Conservation (phyloP, 192 early-diverging fungal genomes). For the Entomortierella beljakovae region DNA sequence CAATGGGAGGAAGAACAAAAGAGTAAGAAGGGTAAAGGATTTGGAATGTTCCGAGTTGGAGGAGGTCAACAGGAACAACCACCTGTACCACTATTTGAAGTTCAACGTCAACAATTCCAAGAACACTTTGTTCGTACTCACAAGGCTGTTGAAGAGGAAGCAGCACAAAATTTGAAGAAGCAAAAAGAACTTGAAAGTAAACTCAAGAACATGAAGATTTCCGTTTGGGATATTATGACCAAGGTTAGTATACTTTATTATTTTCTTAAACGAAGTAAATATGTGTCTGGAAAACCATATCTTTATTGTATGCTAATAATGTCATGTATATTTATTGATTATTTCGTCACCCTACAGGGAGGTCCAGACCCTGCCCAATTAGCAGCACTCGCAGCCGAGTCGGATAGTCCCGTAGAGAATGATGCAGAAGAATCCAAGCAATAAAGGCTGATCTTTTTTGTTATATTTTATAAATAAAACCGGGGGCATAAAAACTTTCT, state of each 20-base stretch:
- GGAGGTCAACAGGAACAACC: constrained; percentile 72
- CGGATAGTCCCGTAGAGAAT: not conserved
- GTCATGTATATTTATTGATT: not conserved
- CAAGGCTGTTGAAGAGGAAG: constrained; percentile 73
- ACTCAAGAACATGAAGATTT: constrained; percentile 90
- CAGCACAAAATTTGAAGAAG: constrained; percentile 79
- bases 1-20: constrained; percentile 76
- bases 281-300: no score
- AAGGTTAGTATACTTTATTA: constrained; percentile 35
- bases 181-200: constrained; percentile 74
- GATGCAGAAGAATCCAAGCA: not conserved
- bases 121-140: constrained; percentile 77
- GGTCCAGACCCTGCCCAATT: constrained; percentile 43
- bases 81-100: constrained; percentile 69
- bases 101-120: constrained; percentile 69
- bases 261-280: no score
- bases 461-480: no score
- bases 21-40: constrained; percentile 60
- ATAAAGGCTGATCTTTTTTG: no score
- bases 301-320: not conserved
- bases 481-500: no score
- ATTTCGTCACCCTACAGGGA: no score
- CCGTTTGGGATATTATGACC: constrained; percentile 86
- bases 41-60: constrained; percentile 65
- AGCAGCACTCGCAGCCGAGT: constrained; percentile 34